phyloP scores from a whole-genome alignment of 2,329 filamentous ascomycete species.

The Phialemonium atrogriseum region DNA sequence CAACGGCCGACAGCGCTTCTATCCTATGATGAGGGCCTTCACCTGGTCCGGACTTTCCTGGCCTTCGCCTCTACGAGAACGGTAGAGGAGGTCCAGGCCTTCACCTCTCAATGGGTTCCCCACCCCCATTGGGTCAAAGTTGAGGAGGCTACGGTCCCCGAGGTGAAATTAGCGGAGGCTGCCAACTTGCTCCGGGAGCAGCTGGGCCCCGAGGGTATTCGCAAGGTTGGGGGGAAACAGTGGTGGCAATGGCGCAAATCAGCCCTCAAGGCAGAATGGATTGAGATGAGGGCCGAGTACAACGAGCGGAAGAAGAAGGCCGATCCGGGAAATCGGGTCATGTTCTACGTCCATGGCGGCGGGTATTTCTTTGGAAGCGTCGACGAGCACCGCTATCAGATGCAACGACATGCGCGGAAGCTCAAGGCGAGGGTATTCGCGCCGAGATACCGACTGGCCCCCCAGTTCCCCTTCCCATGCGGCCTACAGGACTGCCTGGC shows the following conservation, averaged over 20 bases:
- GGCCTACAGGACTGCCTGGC: slow-evolving; percentile 85
- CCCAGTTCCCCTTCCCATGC: slow-evolving; percentile 94
- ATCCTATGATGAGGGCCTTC: slow-evolving; percentile 87
- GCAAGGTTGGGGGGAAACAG: slow-evolving; percentile 67
- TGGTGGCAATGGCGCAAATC: slow-evolving; percentile 87
- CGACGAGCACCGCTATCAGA: slow-evolving; percentile 95
- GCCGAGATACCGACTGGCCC: slow-evolving; percentile 77
- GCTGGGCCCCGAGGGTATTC: slow-evolving; percentile 68
- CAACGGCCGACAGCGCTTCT: slow-evolving; percentile 84
- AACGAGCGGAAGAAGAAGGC: slow-evolving; percentile 57
- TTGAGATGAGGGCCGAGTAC: slow-evolving; percentile 86
- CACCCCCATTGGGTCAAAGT: slow-evolving; percentile 81
- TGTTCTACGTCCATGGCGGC: slow-evolving; percentile 91
- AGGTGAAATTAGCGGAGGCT: slow-evolving; percentile 54
- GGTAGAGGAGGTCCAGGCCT: slow-evolving; percentile 86
- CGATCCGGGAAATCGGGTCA: slow-evolving; percentile 62
- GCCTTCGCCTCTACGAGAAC: slow-evolving; percentile 79
- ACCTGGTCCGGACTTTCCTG: slow-evolving; percentile 80
- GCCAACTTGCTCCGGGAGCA: slow-evolving; percentile 62
- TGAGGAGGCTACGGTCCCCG: slow-evolving; percentile 58
- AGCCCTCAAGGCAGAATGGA: slow-evolving; percentile 78
- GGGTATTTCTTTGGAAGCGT: slow-evolving; percentile 95
- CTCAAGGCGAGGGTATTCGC: slow-evolving; percentile 85
- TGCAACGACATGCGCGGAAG: slow-evolving; percentile 92
- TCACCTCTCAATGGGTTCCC: slow-evolving; percentile 87